A percentile compares a stretch with the other conserved stretches of the same genome.
These are phyloP conservation scores for Coemansia furcata DNA, from an alignment of 192 early-diverging fungal genomes.

Conservation along the genomic window DNA sequence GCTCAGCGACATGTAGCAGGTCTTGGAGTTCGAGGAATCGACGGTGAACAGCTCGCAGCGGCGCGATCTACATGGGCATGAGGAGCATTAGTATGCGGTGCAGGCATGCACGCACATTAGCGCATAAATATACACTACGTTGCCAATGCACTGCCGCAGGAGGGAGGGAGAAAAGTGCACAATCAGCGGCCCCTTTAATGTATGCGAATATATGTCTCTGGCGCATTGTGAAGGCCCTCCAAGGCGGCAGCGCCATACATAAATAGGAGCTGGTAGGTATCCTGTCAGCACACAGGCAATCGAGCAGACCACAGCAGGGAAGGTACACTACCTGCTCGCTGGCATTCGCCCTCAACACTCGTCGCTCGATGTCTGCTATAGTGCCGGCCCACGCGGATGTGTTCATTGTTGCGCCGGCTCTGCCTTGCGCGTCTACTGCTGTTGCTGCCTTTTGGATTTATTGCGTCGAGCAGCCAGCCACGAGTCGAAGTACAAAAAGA, in stretches of 20 bases:
- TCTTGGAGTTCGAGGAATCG: conserved; percentile 41
- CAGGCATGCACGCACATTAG: conserved; percentile 3
- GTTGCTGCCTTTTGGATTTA: neutral
- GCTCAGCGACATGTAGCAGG: conserved; percentile 18
- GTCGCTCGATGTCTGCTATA: conserved; percentile 45
- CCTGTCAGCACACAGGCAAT: neutral
- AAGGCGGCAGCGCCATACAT: conserved; percentile 2
- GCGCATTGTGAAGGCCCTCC: neutral
- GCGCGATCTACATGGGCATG: conserved; percentile 23
- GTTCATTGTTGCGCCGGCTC: conserved; percentile 10
- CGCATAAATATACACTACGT: neutral
- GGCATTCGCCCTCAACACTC: conserved; percentile 23
- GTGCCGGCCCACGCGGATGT: conserved; percentile 6
- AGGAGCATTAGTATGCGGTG: neutral
- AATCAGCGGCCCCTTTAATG: conserved; percentile 20
- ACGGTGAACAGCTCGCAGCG: conserved; percentile 28
- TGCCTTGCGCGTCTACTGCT: neutral
- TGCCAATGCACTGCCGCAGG: conserved; percentile 5
- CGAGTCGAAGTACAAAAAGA: neutral
- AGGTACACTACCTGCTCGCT: conserved; percentile 28
- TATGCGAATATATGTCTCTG: conserved; percentile 21
- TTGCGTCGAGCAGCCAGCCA: neutral
- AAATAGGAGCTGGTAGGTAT: conserved; percentile 2
- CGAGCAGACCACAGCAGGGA: neutral
- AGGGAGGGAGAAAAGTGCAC: neutral